Percentiles rank a stretch among this genome's conserved stretches.
Evolutionary conservation across 768 basidiomycete species (phyloP).

Genomic region (Suillus decipiens): DNA sequence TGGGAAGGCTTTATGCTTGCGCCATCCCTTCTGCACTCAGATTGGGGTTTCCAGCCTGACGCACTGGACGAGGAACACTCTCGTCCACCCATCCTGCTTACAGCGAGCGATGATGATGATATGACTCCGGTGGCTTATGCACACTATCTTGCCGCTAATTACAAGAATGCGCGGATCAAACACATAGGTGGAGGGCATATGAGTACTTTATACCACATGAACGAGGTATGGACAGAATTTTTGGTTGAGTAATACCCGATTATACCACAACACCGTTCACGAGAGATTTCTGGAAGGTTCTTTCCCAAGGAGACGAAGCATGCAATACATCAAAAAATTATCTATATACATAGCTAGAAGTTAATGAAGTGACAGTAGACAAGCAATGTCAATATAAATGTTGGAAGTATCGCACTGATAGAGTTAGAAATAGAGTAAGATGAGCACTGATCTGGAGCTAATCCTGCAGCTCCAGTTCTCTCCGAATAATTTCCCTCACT

Average conservation of each 20-base stretch:
- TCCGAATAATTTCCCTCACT: constrained; percentile 79
- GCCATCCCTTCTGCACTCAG: constrained; percentile 44
- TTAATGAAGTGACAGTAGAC: neutral
- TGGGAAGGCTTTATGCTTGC: constrained; percentile 56
- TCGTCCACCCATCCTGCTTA: constrained; percentile 46
- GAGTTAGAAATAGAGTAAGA: constrained; percentile 14
- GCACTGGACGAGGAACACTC: constrained; percentile 47
- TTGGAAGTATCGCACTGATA: constrained; percentile 23
- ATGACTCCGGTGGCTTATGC: constrained; percentile 45
- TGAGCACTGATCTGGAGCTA: constrained; percentile 22
- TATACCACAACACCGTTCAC: neutral
- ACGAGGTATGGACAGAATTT: constrained; percentile 46
- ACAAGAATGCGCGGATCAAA: constrained; percentile 44
- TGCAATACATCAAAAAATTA: constrained; percentile 1
- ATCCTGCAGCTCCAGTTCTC: constrained; percentile 74
- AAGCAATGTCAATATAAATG: constrained; percentile 23
- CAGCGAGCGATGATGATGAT: constrained; percentile 44
- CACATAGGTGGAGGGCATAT: constrained; percentile 52
- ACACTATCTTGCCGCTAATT: constrained; percentile 48
- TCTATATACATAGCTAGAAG: constrained; percentile 1
- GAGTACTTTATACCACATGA: constrained; percentile 44
- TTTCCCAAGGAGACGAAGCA: constrained; percentile 9
- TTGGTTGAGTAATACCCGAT: constrained; percentile 17
- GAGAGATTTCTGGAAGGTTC: neutral
- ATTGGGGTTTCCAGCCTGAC: constrained; percentile 51